phyloP scores from a whole-genome alignment of 1,284 basidiomycete species.

The Wallemia mellicola region DNA sequence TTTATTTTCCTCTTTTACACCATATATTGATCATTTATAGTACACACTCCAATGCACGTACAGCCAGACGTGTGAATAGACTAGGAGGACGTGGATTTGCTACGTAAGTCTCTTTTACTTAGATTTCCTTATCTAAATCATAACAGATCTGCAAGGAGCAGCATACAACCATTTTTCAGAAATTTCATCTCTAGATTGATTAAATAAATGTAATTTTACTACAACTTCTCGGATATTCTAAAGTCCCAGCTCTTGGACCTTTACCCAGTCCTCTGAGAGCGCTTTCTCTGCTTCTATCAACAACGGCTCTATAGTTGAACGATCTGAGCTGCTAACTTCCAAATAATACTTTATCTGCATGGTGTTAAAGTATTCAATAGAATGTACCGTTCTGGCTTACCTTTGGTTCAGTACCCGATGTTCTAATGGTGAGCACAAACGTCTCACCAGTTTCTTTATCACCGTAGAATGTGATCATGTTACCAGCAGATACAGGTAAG shows the following conservation, averaged over 20 bases:
- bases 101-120: neutral
- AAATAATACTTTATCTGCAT: slow-evolving; percentile 63
- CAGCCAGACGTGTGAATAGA: slow-evolving; percentile 22
- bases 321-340: slow-evolving; percentile 32
- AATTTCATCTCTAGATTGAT: neutral
- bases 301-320: slow-evolving; percentile 17
- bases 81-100: slow-evolving; percentile 7
- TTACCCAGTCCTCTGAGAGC: slow-evolving; percentile 34
- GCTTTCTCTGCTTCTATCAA: slow-evolving; percentile 27
- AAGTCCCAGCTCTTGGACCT: slow-evolving; percentile 27
- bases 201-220: neutral
- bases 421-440: slow-evolving; percentile 18
- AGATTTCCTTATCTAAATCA: neutral
- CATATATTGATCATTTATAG: too few species aligned
- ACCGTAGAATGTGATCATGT: slow-evolving; percentile 29
- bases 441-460: slow-evolving; percentile 19
- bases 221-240: slow-evolving; percentile 9
- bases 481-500: neutral
- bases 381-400: too few species aligned
- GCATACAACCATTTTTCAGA: neutral
- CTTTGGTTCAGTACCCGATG: slow-evolving; percentile 67
- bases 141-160: neutral
- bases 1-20: too few species aligned
- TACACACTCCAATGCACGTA: slow-evolving; percentile 21
- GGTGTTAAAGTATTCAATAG: too few species aligned